A percentile compares a stretch with the other conserved stretches of the same genome.
Conservation (phyloP, 2,329 filamentous ascomycete species). For the Pseudogymnoascus sp. region DNA sequence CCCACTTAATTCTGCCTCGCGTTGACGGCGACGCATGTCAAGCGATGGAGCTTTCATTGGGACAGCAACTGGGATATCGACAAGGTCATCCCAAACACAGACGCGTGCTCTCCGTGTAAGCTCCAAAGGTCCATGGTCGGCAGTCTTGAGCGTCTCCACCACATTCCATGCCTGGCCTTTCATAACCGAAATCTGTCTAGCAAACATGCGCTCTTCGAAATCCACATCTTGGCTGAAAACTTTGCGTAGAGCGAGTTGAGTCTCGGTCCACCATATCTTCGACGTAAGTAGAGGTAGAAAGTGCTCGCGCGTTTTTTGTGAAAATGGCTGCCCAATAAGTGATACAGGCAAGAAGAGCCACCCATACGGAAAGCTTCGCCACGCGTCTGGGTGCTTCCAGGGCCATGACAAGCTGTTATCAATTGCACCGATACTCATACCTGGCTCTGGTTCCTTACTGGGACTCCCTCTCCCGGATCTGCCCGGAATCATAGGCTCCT, state of each 20-base stretch:
- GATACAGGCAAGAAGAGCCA: conserved; percentile 98
- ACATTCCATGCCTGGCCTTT: conserved; percentile 99
- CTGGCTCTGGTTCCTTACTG: conserved; percentile 27
- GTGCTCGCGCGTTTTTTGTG: conserved; percentile 84
- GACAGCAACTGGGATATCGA: conserved; percentile 90
- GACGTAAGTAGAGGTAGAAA: conserved; percentile 95
- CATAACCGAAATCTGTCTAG: conserved; percentile 97
- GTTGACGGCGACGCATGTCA: conserved; percentile 65
- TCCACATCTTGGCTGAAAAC: conserved; percentile 90
- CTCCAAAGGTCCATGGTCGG: conserved; percentile 88
- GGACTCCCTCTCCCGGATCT: not conserved
- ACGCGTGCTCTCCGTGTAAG: conserved; percentile 84
- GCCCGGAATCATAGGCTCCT: conserved; percentile 68
- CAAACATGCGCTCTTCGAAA: conserved; percentile 98
- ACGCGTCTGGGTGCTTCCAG: conserved; percentile 96
- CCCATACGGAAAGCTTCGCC: conserved; percentile 85
- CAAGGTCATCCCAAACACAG: conserved; percentile 95
- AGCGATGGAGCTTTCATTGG: conserved; percentile 77
- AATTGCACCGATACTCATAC: conserved; percentile 80
- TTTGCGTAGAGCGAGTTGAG: conserved; percentile 73
- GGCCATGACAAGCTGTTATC: conserved; percentile 98
- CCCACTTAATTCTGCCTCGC: conserved; percentile 39
- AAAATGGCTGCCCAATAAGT: conserved; percentile 92
- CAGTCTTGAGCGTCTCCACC: conserved; percentile 88
- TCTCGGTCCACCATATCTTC: conserved; percentile 94